Conservation (phyloP, 805 yeast genomes). For the Spathaspora arborariae region DNA sequence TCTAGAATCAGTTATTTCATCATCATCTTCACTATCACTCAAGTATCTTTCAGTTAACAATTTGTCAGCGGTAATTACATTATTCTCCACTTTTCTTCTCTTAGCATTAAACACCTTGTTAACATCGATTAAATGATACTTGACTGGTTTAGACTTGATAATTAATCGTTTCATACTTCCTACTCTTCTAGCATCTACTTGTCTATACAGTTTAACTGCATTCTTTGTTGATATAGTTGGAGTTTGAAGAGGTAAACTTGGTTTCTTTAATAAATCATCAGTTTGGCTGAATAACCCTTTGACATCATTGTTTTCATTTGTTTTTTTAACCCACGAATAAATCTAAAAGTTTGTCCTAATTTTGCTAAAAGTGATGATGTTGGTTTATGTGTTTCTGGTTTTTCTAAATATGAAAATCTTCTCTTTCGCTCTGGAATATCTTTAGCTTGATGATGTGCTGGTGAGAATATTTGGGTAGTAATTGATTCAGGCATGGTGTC, state of each 20-base stretch:
- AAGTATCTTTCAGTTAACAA: conserved; percentile 15
- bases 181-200: conserved; percentile 14
- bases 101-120: conserved; percentile 36
- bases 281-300: conserved; percentile 32
- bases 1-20: conserved; percentile 6
- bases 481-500: conserved; percentile 31
- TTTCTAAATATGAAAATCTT: conserved; percentile 14
- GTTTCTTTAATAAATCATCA: conserved; percentile 14
- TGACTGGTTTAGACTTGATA: conserved; percentile 37
- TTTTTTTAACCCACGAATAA: conserved; percentile 17
- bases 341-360: conserved; percentile 32
- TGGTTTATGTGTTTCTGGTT: conserved; percentile 8
- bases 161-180: conserved; percentile 33
- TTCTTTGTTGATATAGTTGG: not conserved
- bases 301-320: conserved; percentile 9
- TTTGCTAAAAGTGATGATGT: conserved; percentile 26
- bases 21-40: conserved; percentile 20
- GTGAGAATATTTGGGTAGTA: conserved; percentile 23
- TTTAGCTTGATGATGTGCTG: conserved; percentile 6
- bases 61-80: conserved; percentile 12
- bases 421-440: conserved; percentile 11
- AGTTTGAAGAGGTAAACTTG: conserved; percentile 3
- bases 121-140: conserved; percentile 40
- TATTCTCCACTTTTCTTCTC: conserved; percentile 25
- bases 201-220: conserved; percentile 6